Conservation (phyloP, 768 basidiomycete genomes). For the Kwoniella sp. region DNA sequence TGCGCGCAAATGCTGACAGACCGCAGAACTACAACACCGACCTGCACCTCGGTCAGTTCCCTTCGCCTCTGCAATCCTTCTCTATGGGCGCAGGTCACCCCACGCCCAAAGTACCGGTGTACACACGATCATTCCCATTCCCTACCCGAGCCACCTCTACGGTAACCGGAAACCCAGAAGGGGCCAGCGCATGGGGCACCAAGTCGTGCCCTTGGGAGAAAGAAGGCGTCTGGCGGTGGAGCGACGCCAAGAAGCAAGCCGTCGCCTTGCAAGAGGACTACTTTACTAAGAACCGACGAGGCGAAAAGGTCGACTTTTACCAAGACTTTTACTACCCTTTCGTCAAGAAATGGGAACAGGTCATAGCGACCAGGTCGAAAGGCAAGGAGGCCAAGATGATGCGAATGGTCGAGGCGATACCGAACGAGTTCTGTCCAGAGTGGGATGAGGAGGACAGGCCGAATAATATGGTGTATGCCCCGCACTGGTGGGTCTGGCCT, state of each 20-base stretch:
- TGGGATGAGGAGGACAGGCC: conserved; percentile 68
- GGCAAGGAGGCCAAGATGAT: conserved; percentile 9
- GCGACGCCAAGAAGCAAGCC: conserved; percentile 60
- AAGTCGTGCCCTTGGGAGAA: conserved; percentile 78
- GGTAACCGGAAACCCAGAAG: conserved; percentile 60
- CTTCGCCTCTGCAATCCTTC: conserved; percentile 82
- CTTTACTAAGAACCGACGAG: conserved; percentile 66
- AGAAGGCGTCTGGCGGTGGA: conserved; percentile 93
- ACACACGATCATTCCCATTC: conserved; percentile 81
- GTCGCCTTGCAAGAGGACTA: conserved; percentile 80
- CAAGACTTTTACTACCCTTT: conserved; percentile 49
- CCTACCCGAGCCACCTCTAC: conserved; percentile 67
- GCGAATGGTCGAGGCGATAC: conserved; percentile 65
- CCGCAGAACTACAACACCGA: conserved; percentile 81
- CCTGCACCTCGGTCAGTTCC: conserved; percentile 68
- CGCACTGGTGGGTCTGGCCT: conserved; percentile 60
- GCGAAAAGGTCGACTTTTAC: conserved; percentile 52
- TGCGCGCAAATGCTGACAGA: not conserved
- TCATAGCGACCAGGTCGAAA: conserved; percentile 12
- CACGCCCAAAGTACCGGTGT: conserved; percentile 64
- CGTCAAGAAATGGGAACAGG: conserved; percentile 41
- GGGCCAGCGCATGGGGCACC: conserved; percentile 56
- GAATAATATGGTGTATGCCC: conserved; percentile 64
- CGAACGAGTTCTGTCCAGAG: conserved; percentile 84
- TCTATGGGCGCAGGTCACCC: conserved; percentile 86